Conservation (phyloP, 2,329 filamentous ascomycete species). For the Dactylellina parvicollis region DNA sequence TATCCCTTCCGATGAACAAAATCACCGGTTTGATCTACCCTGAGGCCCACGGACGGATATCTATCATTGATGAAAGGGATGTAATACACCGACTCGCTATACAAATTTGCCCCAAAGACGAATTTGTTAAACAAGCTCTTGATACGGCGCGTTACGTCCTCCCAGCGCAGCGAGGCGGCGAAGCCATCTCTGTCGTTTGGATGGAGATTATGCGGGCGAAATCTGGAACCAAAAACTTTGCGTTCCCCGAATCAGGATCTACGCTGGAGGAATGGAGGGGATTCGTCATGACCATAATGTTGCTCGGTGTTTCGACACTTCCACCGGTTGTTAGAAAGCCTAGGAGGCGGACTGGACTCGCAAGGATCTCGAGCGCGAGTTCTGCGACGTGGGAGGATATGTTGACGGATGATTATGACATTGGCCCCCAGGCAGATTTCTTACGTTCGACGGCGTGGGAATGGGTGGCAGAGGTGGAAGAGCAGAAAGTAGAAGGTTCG, state of each 20-base stretch:
- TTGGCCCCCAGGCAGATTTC: slow-evolving; percentile 57
- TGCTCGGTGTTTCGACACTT: slow-evolving; percentile 56
- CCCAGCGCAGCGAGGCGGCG: slow-evolving; percentile 54
- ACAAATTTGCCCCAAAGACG: slow-evolving; percentile 56
- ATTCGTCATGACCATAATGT: slow-evolving; percentile 57
- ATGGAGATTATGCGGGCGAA: slow-evolving; percentile 56
- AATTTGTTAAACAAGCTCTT: slow-evolving; percentile 56
- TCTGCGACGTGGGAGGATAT: slow-evolving; percentile 61
- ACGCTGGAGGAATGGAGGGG: slow-evolving; percentile 57
- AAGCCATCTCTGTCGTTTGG: slow-evolving; percentile 57
- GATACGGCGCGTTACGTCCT: slow-evolving; percentile 56
- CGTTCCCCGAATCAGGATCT: slow-evolving; percentile 46
- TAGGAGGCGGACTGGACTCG: slow-evolving; percentile 58
- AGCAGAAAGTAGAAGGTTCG: slow-evolving; percentile 56
- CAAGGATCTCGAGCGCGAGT: slow-evolving; percentile 61
- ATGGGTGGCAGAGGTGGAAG: slow-evolving; percentile 73
- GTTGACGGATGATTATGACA: slow-evolving; percentile 57
- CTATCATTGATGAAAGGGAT: slow-evolving; percentile 57
- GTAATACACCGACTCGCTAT: slow-evolving; percentile 57
- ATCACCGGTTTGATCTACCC: slow-evolving; percentile 55
- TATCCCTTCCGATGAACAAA: slow-evolving; percentile 56
- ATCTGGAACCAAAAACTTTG: slow-evolving; percentile 43
- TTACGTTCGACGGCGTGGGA: slow-evolving; percentile 73
- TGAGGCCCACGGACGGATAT: slow-evolving; percentile 56
- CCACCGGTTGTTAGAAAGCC: slow-evolving; percentile 55